Evolutionary conservation across 1,139 yeast species (phyloP).

Genomic region (Sugiyamaella paludigena): DNA sequence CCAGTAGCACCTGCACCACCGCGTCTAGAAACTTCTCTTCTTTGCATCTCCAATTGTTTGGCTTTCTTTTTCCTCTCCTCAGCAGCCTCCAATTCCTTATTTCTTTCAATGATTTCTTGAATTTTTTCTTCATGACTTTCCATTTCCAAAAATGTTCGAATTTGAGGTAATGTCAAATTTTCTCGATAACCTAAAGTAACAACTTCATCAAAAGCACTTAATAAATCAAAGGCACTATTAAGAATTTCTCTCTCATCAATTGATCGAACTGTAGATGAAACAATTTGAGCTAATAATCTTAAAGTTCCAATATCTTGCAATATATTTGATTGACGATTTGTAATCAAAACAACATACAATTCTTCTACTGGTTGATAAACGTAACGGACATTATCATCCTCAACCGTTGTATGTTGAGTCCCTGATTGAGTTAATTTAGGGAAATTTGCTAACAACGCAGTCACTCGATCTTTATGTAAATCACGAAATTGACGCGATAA

Average conservation of each 20-base stretch:
- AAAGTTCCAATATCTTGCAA: slow-evolving; percentile 93
- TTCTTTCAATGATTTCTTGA: slow-evolving; percentile 95
- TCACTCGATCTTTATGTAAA: slow-evolving; percentile 78
- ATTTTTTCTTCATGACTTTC: slow-evolving; percentile 98
- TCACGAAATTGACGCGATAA: slow-evolving; percentile 92
- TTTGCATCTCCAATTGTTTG: slow-evolving; percentile 74
- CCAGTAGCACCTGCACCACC: slow-evolving; percentile 27
- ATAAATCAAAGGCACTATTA: slow-evolving; percentile 80
- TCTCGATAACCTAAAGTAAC: slow-evolving; percentile 89
- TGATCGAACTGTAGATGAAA: slow-evolving; percentile 65
- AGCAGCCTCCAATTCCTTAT: slow-evolving; percentile 94
- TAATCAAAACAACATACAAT: slow-evolving; percentile 83
- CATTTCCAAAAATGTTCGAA: slow-evolving; percentile 90
- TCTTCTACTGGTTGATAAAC: slow-evolving; percentile 97
- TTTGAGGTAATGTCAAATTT: slow-evolving; percentile 76
- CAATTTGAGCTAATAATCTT: slow-evolving; percentile 78
- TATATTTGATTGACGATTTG: slow-evolving; percentile 88
- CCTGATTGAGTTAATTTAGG: slow-evolving; percentile 73
- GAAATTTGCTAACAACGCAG: slow-evolving; percentile 81
- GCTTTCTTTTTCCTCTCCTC: slow-evolving; percentile 97
- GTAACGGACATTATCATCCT: slow-evolving; percentile 88
- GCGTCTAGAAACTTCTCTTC: slow-evolving; percentile 74
- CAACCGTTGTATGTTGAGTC: slow-evolving; percentile 91
- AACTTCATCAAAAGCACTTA: slow-evolving; percentile 93
- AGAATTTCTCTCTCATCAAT: slow-evolving; percentile 84